These are phyloP conservation scores for Anethum foeniculum DNA, from an alignment of 140 eudicot genomes.

Conservation along the genomic window DNA sequence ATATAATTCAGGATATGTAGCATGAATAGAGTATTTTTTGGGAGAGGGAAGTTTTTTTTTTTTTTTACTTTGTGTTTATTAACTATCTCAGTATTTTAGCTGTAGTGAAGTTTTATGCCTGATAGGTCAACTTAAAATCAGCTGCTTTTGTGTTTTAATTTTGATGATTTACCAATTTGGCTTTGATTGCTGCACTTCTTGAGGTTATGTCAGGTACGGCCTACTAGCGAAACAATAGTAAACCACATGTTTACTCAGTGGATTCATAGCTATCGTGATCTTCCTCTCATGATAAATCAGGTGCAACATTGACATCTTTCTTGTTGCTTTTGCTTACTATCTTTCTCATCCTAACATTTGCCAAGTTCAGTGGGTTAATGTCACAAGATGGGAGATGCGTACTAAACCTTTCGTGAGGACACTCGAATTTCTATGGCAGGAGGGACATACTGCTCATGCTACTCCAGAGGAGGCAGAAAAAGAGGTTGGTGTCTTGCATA, in stretches of 20 bases:
- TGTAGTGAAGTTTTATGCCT: background rate
- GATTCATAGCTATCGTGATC: slow-evolving; percentile 33
- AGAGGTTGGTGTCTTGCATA: slow-evolving; percentile 45
- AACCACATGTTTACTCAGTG: slow-evolving; percentile 45
- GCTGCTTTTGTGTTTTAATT: background rate
- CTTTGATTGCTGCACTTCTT: slow-evolving; percentile 78
- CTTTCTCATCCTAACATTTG: background rate
- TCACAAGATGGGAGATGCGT: slow-evolving; percentile 99
- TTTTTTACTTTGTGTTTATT: too few relatives aligned
- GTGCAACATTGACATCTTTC: background rate
- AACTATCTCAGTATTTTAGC: background rate
- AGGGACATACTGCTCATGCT: slow-evolving; percentile 97
- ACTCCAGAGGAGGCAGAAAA: slow-evolving; percentile 83
- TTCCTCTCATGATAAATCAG: slow-evolving; percentile 14
- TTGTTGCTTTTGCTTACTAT: background rate
- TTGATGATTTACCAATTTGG: slow-evolving; percentile 32
- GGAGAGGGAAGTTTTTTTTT: background rate
- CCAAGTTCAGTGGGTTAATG: slow-evolving; percentile 83
- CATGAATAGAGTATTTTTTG: background rate
- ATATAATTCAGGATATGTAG: background rate
- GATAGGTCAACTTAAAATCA: background rate
- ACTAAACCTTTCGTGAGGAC: slow-evolving; percentile 96
- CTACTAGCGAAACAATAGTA: slow-evolving; percentile 13
- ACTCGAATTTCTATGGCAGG: slow-evolving; percentile 97
- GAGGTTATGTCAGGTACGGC: slow-evolving; percentile 61